Evolutionary conservation across 768 basidiomycete species (phyloP).

Genomic region (Boletus sensibilis): DNA sequence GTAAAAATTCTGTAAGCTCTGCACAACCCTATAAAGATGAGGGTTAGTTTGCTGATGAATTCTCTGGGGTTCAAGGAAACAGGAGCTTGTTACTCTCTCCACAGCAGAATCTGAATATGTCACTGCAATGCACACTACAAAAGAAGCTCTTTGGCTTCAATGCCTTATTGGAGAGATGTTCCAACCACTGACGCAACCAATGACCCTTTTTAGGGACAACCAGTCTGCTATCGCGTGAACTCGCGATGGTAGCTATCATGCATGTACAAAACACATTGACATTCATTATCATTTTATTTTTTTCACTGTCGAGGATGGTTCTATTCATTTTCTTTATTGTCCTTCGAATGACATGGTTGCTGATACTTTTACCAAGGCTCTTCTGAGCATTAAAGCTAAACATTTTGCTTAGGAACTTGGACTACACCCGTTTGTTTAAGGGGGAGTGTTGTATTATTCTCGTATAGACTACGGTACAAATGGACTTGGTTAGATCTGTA

Average conservation of each 20-base stretch:
- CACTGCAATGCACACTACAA: neutral
- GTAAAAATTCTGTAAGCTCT: too few species aligned
- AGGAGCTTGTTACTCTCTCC: neutral
- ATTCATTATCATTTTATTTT: neutral
- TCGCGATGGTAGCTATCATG: neutral
- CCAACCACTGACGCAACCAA: neutral
- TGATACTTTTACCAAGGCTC: neutral
- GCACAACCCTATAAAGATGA: too few species aligned
- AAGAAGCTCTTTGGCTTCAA: neutral
- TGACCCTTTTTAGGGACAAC: neutral
- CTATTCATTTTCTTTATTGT: neutral
- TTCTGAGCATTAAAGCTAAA: neutral
- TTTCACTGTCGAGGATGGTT: neutral
- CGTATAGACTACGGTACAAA: neutral
- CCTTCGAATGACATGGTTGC: neutral
- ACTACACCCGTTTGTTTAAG: neutral
- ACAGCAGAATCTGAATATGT: neutral
- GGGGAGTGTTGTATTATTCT: neutral
- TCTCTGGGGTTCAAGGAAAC: neutral
- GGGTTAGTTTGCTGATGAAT: too few species aligned
- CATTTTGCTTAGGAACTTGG: neutral
- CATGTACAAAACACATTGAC: neutral
- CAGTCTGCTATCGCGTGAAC: neutral
- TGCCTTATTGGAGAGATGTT: neutral
- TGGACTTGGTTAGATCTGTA: neutral